phyloP scores from a whole-genome alignment of 176 grass and related monocot genomes.

The Oryza rufipogon region DNA sequence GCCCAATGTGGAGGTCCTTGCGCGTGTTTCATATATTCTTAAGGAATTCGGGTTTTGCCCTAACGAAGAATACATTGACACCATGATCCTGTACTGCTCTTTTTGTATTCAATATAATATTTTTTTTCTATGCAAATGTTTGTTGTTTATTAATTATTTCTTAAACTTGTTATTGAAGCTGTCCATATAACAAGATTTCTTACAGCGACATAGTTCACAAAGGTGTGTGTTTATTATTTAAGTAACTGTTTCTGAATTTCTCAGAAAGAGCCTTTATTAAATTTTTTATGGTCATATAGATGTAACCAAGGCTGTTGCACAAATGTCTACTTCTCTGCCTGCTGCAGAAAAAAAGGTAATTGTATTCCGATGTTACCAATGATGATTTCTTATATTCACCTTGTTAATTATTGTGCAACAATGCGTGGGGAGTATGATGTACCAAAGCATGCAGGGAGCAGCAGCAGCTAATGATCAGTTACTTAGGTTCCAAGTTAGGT shows the following conservation, averaged over 20 bases:
- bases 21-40: too few relatives aligned
- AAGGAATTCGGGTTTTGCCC: constrained; percentile 21
- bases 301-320: not conserved
- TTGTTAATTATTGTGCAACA: not conserved
- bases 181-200: not conserved
- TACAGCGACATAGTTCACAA: not conserved
- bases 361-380: not conserved
- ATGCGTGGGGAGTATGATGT: too few relatives aligned
- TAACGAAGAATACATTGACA: not conserved
- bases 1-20: too few relatives aligned
- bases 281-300: not conserved
- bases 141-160: constrained; percentile 22
- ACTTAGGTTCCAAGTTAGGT: not conserved
- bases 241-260: too few relatives aligned
- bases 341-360: constrained; percentile 4
- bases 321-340: not conserved
- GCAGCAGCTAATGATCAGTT: too few relatives aligned
- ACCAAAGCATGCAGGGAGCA: too few relatives aligned
- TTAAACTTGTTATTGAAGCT: constrained; percentile 3
- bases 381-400: not conserved
- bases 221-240: not conserved
- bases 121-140: not conserved
- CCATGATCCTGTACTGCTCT: constrained; percentile 23
- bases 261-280: not conserved
- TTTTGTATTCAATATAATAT: not conserved